These are phyloP conservation scores for Pseudogymnoascus pannorum DNA, from an alignment of 2,329 filamentous ascomycete species.

Conservation along the genomic window DNA sequence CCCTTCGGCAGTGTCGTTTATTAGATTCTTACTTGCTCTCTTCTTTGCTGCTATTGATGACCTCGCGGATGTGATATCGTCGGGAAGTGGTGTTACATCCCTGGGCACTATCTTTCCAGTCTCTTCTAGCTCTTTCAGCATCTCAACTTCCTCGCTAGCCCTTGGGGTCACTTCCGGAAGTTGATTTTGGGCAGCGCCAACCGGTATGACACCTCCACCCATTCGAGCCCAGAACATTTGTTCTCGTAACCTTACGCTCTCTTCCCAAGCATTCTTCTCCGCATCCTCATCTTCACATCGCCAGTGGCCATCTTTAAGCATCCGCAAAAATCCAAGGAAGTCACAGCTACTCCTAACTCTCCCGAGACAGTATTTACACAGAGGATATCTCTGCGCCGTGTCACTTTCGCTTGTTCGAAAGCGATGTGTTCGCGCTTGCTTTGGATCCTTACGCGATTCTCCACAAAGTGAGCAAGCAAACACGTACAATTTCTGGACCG, in stretches of 20 bases:
- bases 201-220: constrained; percentile 80
- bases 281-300: constrained; percentile 75
- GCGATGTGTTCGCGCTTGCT: constrained; percentile 72
- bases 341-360: constrained; percentile 85
- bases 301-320: constrained; percentile 90
- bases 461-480: constrained; percentile 74
- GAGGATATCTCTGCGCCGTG: constrained; percentile 77
- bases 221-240: constrained; percentile 97
- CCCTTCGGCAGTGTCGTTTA: constrained; percentile 13
- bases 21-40: constrained; percentile 4
- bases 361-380: constrained; percentile 81
- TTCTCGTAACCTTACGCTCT: constrained; percentile 80
- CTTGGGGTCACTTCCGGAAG: constrained; percentile 22
- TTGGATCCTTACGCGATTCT: constrained; percentile 63
- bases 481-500: constrained; percentile 38
- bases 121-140: constrained; percentile 24
- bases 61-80: constrained; percentile 3
- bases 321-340: constrained; percentile 82
- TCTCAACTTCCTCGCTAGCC: constrained; percentile 22
- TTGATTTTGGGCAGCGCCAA: constrained; percentile 15
- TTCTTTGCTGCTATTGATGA: neutral
- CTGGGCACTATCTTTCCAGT: constrained; percentile 26
- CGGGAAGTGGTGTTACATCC: constrained; percentile 24
- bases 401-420: constrained; percentile 86
- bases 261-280: constrained; percentile 87